Conservation (phyloP, 352 stramenopile species). For the Pythium oligandrum region DNA sequence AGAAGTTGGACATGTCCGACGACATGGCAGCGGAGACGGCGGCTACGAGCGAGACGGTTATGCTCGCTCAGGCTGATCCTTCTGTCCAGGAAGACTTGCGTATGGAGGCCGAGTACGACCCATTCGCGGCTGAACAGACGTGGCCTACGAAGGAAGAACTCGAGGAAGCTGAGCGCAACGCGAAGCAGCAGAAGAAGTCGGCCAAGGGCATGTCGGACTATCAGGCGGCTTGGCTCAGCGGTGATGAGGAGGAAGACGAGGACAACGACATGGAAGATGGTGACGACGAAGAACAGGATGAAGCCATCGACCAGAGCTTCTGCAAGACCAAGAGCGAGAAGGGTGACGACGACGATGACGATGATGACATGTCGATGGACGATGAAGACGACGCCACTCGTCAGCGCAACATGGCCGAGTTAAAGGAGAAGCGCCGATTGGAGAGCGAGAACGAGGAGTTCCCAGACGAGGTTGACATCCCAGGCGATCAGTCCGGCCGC, state of each 20-base stretch:
- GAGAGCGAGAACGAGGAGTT: slow-evolving; percentile 93
- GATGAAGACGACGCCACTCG: slow-evolving; percentile 57
- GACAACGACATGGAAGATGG: slow-evolving; percentile 48
- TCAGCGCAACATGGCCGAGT: slow-evolving; percentile 29
- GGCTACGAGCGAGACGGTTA: slow-evolving; percentile 18
- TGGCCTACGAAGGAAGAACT: slow-evolving; percentile 95
- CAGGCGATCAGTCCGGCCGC: slow-evolving; percentile 49
- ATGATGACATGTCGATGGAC: slow-evolving; percentile 77
- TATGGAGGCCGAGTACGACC: slow-evolving; percentile 89
- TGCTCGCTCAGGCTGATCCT: slow-evolving; percentile 64
- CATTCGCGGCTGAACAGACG: slow-evolving; percentile 97
- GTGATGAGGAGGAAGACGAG: slow-evolving; percentile 49
- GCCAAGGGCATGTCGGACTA: slow-evolving; percentile 88
- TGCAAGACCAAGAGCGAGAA: slow-evolving; percentile 66
- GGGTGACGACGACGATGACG: slow-evolving; percentile 43
- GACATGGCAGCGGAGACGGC: slow-evolving; percentile 15
- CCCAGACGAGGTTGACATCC: slow-evolving; percentile 92
- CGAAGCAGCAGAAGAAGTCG: slow-evolving; percentile 57
- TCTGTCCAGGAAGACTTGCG: slow-evolving; percentile 75
- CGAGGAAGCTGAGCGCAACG: slow-evolving; percentile 71
- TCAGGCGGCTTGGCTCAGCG: slow-evolving; percentile 93
- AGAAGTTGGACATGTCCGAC: slow-evolving; percentile 35
- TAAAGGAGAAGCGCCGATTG: slow-evolving; percentile 81
- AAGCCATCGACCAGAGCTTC: slow-evolving; percentile 72
- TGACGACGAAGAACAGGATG: slow-evolving; percentile 31